Conservation (phyloP, 345 rosid genomes). For the Balakata baccata region DNA sequence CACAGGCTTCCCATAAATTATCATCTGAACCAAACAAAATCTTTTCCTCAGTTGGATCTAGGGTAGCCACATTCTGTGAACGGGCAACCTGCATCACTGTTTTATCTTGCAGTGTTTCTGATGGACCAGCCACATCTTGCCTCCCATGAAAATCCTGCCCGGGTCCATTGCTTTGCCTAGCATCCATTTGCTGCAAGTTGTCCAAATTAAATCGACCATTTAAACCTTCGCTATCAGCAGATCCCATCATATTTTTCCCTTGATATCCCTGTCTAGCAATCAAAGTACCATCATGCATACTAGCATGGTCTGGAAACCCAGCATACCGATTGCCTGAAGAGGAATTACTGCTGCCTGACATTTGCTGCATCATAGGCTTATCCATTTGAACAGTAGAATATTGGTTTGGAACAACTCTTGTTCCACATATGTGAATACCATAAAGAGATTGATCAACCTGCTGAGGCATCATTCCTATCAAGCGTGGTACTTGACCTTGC, state of each 20-base stretch:
- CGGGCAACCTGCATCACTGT: conserved; percentile 29
- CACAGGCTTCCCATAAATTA: conserved; percentile 75
- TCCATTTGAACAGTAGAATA: conserved; percentile 51
- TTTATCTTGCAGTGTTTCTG: conserved; percentile 46
- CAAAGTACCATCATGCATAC: conserved; percentile 43
- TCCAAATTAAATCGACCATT: conserved; percentile 39
- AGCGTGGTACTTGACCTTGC: conserved; percentile 44
- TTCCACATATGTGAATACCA: conserved; percentile 52
- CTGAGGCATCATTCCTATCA: conserved; percentile 50
- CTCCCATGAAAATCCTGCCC: conserved; percentile 41
- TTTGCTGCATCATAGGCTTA: conserved; percentile 41
- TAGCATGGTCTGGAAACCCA: conserved; percentile 44
- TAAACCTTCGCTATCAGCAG: conserved; percentile 41
- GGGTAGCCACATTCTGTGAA: conserved; percentile 54
- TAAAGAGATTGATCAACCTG: conserved; percentile 67
- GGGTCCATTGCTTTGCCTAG: conserved; percentile 35
- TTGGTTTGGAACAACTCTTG: conserved; percentile 43
- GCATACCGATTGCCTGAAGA: conserved; percentile 44
- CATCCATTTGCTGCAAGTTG: conserved; percentile 41
- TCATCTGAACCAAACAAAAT: conserved; percentile 90
- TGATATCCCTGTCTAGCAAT: conserved; percentile 50
- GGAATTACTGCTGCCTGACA: conserved; percentile 47
- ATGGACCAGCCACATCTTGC: conserved; percentile 36
- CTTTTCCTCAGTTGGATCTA: conserved; percentile 90
- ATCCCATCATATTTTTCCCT: conserved; percentile 34